Evolutionary conservation across 2,329 filamentous ascomycete species (phyloP).

Genomic region (Colletotrichum liriopes): DNA sequence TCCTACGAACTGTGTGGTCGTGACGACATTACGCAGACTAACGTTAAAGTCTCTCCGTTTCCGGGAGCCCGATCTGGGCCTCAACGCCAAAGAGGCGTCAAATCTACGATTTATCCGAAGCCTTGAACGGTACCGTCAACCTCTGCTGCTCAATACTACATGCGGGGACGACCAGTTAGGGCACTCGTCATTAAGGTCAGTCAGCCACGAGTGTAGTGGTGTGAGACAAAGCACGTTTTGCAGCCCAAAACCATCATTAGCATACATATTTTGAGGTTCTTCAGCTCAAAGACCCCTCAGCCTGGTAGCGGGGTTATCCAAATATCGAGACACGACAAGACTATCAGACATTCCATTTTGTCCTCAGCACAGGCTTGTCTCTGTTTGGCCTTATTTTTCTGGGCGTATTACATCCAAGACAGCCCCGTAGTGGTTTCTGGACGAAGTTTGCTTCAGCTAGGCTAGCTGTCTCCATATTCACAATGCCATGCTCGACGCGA

Average conservation of each 20-base stretch:
- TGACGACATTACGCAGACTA: neutral
- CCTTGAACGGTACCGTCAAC: neutral
- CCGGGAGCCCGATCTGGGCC: neutral
- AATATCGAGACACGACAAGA: constrained; percentile 19
- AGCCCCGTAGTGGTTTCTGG: constrained; percentile 4
- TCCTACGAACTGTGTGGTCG: neutral
- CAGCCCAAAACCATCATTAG: neutral
- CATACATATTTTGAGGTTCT: neutral
- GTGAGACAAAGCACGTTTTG: neutral
- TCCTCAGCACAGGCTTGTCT: neutral
- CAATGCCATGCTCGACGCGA: constrained; percentile 25
- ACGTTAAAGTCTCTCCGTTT: neutral
- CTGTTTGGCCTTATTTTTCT: constrained; percentile 8
- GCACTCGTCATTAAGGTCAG: neutral
- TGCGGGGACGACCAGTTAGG: neutral
- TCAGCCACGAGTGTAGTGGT: neutral
- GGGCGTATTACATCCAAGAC: neutral
- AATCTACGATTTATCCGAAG: neutral
- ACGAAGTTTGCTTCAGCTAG: neutral
- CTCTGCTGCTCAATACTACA: constrained; percentile 4
- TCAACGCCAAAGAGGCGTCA: neutral
- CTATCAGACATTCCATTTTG: constrained; percentile 7
- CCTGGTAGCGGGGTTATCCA: neutral
- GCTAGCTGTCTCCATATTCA: neutral
- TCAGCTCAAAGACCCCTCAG: neutral